Evolutionary conservation across 306 rosid species (phyloP), one percentile per base, ranked within the genome.

Genomic region (Casuarina equisetifolia): DNA sequence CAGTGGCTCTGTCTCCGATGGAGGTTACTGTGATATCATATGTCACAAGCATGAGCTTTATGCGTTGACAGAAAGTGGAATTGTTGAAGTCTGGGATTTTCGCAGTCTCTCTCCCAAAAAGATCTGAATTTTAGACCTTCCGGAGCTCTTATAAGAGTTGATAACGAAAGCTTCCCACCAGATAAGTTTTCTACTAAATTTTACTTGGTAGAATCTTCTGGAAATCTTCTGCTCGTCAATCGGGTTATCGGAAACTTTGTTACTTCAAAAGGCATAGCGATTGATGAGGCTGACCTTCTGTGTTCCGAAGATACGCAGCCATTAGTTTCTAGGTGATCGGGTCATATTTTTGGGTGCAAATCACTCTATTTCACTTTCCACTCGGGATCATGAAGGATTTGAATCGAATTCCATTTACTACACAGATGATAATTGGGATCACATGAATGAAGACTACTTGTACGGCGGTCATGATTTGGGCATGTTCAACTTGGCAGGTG

Each of bases 151-250:
- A 35, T 45, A 5, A 15, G 20, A 1, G 48, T 4, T 13, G 61
- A 39, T 25, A 9, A 5, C 2, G 6, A 16, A 2, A 39, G 45
- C 36, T 57, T 78, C 2, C 57, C 51, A 3, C 4, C 4, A 4
- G 32, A 19, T 6, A 63, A n/a, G 17, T 48, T 20, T 48, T 58
- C 25, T 0, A 7, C 16, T 35, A 32, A n/a, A 6, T 25, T 5
- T n/a, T 71, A 58, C 35, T 78, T 78, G 76, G 77, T 72, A 54
- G 77, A 78, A 68, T 72, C 72, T 2, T 45, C 36, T 72, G 82
- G 67, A 39, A 55, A 79, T 35, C 40, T 72, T 62, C 20, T 79
- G 66, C 15, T 52, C 2, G 67, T 51, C 32, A 42, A n/a, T 6
- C 42, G 72, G 44, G 9, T 36, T 39, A 51, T 51, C 39, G 43